phyloP scores from a whole-genome alignment of 1,139 yeast species.

The Nakaseomyces bracarensis region DNA sequence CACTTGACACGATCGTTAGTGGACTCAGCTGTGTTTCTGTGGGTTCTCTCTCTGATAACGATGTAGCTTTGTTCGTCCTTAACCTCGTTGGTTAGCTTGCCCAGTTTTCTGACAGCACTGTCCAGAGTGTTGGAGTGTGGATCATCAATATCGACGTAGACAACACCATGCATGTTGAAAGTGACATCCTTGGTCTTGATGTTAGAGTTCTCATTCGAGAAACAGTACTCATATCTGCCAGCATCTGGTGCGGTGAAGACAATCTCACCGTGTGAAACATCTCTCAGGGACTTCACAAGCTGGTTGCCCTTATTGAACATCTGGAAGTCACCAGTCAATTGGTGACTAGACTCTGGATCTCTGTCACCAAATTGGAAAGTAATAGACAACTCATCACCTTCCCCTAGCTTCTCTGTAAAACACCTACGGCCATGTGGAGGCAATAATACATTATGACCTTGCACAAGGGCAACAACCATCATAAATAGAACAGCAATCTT shows the following conservation, averaged over 20 bases:
- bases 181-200: constrained; percentile 82
- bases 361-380: constrained; percentile 93
- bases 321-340: constrained; percentile 68
- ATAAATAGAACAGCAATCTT: constrained; percentile 1
- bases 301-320: constrained; percentile 31
- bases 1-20: constrained; percentile 95
- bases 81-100: constrained; percentile 74
- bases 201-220: constrained; percentile 73
- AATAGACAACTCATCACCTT: constrained; percentile 80
- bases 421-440: constrained; percentile 86
- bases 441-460: constrained; percentile 73
- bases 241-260: constrained; percentile 51
- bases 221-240: constrained; percentile 85
- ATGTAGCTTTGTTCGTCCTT: constrained; percentile 89
- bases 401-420: constrained; percentile 73
- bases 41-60: constrained; percentile 93
- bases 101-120: constrained; percentile 68
- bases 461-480: constrained; percentile 13
- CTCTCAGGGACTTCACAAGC: constrained; percentile 38
- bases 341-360: constrained; percentile 69
- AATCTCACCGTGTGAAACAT: constrained; percentile 76
- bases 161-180: constrained; percentile 89
- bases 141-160: constrained; percentile 78
- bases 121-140: constrained; percentile 79
- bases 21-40: constrained; percentile 96